Percentiles rank a stretch among this genome's conserved stretches.
Evolutionary conservation across 352 stramenopile genomes (phyloP).

Genomic region (Pythium vanterpoolii): DNA sequence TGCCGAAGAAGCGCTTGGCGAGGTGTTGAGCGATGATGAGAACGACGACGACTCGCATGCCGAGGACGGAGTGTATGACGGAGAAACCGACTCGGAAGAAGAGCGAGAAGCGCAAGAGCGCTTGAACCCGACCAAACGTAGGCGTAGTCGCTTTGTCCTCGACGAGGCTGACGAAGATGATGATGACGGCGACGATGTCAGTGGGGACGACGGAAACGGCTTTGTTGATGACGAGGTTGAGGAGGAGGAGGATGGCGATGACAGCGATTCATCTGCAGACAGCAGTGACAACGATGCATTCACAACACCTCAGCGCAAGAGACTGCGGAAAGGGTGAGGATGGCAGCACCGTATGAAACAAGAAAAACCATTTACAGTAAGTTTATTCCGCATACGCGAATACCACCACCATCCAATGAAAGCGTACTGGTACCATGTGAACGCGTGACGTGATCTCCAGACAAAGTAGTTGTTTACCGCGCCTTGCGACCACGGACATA

Average conservation of each 20-base stretch:
- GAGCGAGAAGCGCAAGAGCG: conserved; percentile 32
- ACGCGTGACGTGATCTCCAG: no score
- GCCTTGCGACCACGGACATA: conserved; percentile 72
- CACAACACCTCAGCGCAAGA: conserved; percentile 12
- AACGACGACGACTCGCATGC: conserved; percentile 37
- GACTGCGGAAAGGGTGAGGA: conserved; percentile 15
- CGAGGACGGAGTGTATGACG: conserved; percentile 40
- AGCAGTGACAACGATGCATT: conserved; percentile 14
- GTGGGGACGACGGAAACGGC: conserved; percentile 35
- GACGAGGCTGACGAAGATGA: conserved; percentile 77
- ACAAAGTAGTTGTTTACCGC: conserved; percentile 26
- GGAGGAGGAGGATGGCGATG: conserved; percentile 26
- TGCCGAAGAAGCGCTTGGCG: conserved; percentile 29
- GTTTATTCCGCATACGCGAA: background rate
- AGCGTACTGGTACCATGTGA: no score
- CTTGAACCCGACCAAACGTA: conserved; percentile 18
- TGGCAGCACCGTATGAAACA: background rate
- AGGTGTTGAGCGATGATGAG: conserved; percentile 27
- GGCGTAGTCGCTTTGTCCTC: conserved; percentile 66
- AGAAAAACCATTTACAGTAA: background rate
- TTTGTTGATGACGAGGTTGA: conserved; percentile 30
- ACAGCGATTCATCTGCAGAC: conserved; percentile 11
- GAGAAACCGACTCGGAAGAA: conserved; percentile 69
- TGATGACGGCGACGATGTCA: conserved; percentile 34
- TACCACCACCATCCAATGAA: no score